These are phyloP conservation scores for Inga leiocalycina DNA, from an alignment of 306 rosid genomes.

Conservation along the genomic window DNA sequence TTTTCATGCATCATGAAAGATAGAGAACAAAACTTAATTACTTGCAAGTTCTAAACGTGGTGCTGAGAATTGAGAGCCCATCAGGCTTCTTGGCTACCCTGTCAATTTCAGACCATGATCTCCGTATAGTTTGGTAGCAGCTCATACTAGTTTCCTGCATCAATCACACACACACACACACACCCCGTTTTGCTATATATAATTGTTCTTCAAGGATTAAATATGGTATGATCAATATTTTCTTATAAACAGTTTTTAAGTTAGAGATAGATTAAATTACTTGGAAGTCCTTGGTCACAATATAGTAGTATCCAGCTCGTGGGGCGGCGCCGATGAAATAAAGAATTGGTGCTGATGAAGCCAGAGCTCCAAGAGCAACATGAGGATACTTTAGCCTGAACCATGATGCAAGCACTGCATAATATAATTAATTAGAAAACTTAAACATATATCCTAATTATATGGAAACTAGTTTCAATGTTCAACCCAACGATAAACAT, in stretches of 20 bases:
- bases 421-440: neutral
- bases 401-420: slow-evolving; percentile 66
- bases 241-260: neutral
- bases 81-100: slow-evolving; percentile 36
- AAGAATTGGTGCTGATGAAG: slow-evolving; percentile 69
- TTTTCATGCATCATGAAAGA: neutral
- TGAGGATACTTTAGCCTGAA: slow-evolving; percentile 69
- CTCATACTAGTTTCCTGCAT: slow-evolving; percentile 42
- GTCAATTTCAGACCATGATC: slow-evolving; percentile 67
- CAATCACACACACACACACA: neutral
- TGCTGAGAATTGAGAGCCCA: slow-evolving; percentile 54
- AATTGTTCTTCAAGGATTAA: neutral
- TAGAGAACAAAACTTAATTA: neutral
- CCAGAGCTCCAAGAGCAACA: slow-evolving; percentile 58
- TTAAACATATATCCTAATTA: neutral
- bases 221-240: neutral
- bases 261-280: slow-evolving; percentile 28
- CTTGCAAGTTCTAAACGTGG: slow-evolving; percentile 56
- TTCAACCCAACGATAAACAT: too few species aligned
- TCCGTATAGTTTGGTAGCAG: slow-evolving; percentile 50
- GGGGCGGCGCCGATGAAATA: slow-evolving; percentile 53
- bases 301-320: slow-evolving; percentile 42
- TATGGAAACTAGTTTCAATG: too few species aligned
- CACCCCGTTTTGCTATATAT: neutral
- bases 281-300: slow-evolving; percentile 48